phyloP scores from a whole-genome alignment of 2,329 filamentous ascomycete genomes.

The Ophiostoma populinum region DNA sequence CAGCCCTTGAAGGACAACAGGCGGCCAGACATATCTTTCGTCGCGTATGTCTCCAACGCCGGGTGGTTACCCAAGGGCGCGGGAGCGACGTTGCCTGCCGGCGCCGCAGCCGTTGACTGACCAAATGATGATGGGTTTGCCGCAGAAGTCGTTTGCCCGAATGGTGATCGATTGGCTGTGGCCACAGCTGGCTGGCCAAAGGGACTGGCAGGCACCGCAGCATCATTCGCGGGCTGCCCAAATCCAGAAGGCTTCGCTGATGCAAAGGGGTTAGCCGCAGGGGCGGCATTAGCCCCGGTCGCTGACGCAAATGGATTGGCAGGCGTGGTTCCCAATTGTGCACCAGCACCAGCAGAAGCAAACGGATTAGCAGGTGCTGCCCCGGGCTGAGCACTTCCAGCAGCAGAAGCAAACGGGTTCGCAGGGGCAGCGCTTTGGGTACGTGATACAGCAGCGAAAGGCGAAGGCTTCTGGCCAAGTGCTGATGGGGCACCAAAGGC shows the following conservation, averaged over 20 bases:
- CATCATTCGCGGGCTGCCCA: not conserved
- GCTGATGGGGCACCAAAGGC: constrained; percentile 16
- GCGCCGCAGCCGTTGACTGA: not conserved
- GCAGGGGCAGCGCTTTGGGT: constrained; percentile 13
- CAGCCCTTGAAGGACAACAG: constrained; percentile 18
- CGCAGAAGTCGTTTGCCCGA: not conserved
- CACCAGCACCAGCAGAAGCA: constrained; percentile 3
- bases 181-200: constrained; percentile 14
- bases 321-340: not conserved
- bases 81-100: not conserved
- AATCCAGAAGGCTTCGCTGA: constrained; percentile 7
- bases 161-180: not conserved
- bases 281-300: not conserved
- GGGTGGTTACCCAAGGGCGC: constrained; percentile 17
- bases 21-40: constrained; percentile 11
- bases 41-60: constrained; percentile 15
- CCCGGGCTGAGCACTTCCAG: no score
- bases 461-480: constrained; percentile 15
- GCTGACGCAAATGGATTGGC: constrained; percentile 3
- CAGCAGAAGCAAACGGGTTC: constrained; percentile 17
- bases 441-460: constrained; percentile 15
- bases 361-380: not conserved
- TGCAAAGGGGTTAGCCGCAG: not conserved
- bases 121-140: constrained; percentile 5
- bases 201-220: constrained; percentile 9